A percentile compares a stretch with the other conserved stretches of the same genome.
Evolutionary conservation across 768 basidiomycete genomes (phyloP).

Genomic region (Russula sp.): DNA sequence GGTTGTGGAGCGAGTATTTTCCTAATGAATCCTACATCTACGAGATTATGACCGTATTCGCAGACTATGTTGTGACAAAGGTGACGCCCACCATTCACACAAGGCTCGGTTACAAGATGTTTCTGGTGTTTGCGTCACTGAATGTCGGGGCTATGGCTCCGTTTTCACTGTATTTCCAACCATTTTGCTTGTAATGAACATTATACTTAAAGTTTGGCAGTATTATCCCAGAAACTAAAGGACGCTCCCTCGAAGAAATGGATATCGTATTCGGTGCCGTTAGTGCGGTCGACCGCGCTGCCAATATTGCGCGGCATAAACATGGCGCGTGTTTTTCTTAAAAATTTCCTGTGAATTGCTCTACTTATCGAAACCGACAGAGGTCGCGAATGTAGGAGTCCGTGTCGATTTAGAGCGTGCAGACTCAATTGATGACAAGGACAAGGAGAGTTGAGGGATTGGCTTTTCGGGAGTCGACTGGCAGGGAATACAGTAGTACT

Average conservation of each 20-base stretch:
- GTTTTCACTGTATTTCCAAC: slow-evolving; percentile 55
- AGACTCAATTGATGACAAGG: not conserved
- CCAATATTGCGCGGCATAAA: slow-evolving; percentile 50
- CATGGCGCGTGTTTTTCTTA: slow-evolving; percentile 32
- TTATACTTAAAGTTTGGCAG: slow-evolving; percentile 26
- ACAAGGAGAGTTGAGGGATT: not conserved
- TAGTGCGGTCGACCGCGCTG: slow-evolving; percentile 50
- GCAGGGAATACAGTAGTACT: not conserved
- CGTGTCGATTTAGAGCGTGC: not conserved
- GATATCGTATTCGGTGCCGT: slow-evolving; percentile 60
- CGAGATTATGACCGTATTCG: not conserved
- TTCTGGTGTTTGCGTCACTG: slow-evolving; percentile 73
- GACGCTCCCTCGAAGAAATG: slow-evolving; percentile 50
- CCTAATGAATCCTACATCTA: not conserved
- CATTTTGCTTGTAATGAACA: not conserved
- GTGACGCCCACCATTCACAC: slow-evolving; percentile 63
- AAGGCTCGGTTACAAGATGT: slow-evolving; percentile 67
- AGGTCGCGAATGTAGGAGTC: not conserved
- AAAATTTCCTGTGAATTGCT: not conserved
- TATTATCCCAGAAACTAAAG: slow-evolving; percentile 44
- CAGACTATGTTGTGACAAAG: slow-evolving; percentile 72
- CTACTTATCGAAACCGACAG: slow-evolving; percentile 9
- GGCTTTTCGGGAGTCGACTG: not conserved
- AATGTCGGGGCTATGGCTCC: slow-evolving; percentile 67
- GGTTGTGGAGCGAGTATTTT: slow-evolving; percentile 68